A percentile compares a stretch with the other conserved stretches of the same genome.
These are phyloP conservation scores for Mycena belliarum DNA, from an alignment of 768 basidiomycete genomes.

Conservation along the genomic window DNA sequence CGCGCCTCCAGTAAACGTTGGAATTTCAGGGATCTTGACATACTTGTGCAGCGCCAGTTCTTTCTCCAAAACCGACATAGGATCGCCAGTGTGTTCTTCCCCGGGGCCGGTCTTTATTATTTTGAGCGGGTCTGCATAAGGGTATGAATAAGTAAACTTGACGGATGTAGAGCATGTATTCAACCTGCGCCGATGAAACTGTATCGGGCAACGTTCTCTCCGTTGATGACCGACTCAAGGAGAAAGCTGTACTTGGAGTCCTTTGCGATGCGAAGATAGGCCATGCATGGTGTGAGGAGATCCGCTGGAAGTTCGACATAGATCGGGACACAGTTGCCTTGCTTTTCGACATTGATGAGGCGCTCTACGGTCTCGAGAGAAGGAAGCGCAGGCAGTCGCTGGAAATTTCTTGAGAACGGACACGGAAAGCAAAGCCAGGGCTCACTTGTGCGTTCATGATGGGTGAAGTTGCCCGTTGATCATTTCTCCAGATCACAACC, in stretches of 20 bases:
- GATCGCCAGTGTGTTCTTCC: slow-evolving; percentile 85
- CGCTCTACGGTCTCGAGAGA: slow-evolving; percentile 74
- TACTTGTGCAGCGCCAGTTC: slow-evolving; percentile 88
- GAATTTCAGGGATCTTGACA: slow-evolving; percentile 86
- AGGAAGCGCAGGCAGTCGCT: slow-evolving; percentile 73
- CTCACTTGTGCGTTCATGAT: slow-evolving; percentile 23
- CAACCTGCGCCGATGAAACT: slow-evolving; percentile 94
- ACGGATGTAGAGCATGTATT: background rate
- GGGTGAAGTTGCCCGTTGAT: too few relatives aligned
- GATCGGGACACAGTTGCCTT: slow-evolving; percentile 91
- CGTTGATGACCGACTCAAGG: slow-evolving; percentile 88
- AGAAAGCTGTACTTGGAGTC: slow-evolving; percentile 94
- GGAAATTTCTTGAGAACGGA: background rate
- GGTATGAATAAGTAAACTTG: background rate
- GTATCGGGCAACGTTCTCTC: slow-evolving; percentile 90
- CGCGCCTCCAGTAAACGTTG: slow-evolving; percentile 95
- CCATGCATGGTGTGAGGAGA: slow-evolving; percentile 94
- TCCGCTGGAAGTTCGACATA: slow-evolving; percentile 94
- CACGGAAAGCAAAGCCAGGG: background rate
- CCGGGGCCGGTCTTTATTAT: slow-evolving; percentile 85
- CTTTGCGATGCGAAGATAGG: slow-evolving; percentile 90
- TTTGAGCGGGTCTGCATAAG: slow-evolving; percentile 80
- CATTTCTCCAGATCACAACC: background rate
- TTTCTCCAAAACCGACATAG: slow-evolving; percentile 78
- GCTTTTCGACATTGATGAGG: slow-evolving; percentile 77